These are phyloP conservation scores for Aspergillus fischeri DNA, from an alignment of 2,329 filamentous ascomycete genomes.

Conservation along the genomic window DNA sequence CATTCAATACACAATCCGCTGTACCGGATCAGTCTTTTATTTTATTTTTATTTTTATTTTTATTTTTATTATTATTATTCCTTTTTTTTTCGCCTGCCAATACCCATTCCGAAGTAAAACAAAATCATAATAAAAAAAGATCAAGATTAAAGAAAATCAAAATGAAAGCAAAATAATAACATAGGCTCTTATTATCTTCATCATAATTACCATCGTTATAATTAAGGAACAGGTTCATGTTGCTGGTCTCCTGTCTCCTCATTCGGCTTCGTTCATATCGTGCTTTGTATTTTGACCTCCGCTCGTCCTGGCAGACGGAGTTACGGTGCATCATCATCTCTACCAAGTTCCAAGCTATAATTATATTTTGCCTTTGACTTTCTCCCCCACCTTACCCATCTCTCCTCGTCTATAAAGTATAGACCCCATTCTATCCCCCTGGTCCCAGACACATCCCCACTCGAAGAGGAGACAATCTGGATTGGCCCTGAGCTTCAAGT, in stretches of 20 bases:
- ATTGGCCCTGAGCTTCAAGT: conserved; percentile 2
- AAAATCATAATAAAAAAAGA: not conserved
- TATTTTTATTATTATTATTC: not conserved
- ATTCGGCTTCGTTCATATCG: conserved; percentile 5
- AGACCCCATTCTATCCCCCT: conserved; percentile 12
- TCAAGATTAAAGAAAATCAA: not conserved
- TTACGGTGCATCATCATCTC: not conserved
- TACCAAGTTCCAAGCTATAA: conserved; percentile 13
- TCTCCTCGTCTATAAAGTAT: conserved; percentile 16
- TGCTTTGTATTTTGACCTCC: conserved; percentile 2
- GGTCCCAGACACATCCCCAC: conserved; percentile 11
- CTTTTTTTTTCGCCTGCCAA: not conserved
- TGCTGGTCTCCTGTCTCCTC: conserved; percentile 1
- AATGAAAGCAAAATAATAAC: not conserved
- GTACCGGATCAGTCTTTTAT: not conserved
- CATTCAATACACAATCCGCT: not conserved
- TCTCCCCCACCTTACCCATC: conserved; percentile 14
- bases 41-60: not conserved
- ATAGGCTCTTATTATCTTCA: not conserved
- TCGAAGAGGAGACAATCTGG: conserved; percentile 2
- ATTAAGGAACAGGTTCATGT: conserved; percentile 6
- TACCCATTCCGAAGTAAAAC: not conserved
- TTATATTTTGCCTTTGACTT: conserved; percentile 5
- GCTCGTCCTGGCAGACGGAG: conserved; percentile 10
- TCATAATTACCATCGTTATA: conserved; percentile 1